Percentiles rank a stretch among this genome's conserved stretches.
These are phyloP conservation scores for Aphanomyces stellatus DNA, from an alignment of 352 stramenopile genomes.

Conservation along the genomic window DNA sequence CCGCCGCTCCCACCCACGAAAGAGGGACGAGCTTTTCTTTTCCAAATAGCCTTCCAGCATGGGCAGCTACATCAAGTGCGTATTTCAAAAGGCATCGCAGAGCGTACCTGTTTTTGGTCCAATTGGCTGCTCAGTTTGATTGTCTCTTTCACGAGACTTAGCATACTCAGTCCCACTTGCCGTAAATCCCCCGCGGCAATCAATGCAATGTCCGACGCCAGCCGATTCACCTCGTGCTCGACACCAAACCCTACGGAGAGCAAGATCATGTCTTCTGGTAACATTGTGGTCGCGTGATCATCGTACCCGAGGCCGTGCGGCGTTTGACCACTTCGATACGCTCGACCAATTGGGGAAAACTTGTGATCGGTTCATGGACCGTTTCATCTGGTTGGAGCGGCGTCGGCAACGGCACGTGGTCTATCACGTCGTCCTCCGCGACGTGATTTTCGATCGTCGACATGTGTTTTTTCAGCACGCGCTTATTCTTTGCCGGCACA, in stretches of 20 bases:
- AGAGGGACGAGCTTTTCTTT: constrained; percentile 71
- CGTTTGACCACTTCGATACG: constrained; percentile 48
- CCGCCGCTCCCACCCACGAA: constrained; percentile 53
- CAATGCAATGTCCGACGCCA: constrained; percentile 6
- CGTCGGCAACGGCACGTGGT: too few relatives aligned
- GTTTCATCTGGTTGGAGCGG: too few relatives aligned
- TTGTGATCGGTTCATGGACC: constrained; percentile 26
- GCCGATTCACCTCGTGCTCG: constrained; percentile 38
- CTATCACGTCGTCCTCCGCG: not conserved
- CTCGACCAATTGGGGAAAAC: constrained; percentile 38
- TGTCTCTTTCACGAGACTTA: not conserved
- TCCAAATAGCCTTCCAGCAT: constrained; percentile 57
- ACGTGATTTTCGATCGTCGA: not conserved
- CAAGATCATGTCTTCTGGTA: not conserved
- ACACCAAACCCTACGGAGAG: constrained; percentile 24
- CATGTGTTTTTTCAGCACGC: not conserved
- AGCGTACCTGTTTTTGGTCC: not conserved
- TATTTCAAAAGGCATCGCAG: not conserved
- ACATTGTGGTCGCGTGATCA: constrained; percentile 17
- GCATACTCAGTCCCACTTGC: constrained; percentile 11
- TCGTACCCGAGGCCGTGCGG: constrained; percentile 28
- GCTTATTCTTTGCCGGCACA: too few relatives aligned
- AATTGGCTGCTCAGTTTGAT: constrained; percentile 1
- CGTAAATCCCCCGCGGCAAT: constrained; percentile 13
- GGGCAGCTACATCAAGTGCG: constrained; percentile 25